Evolutionary conservation across 2,329 filamentous ascomycete species (phyloP).

Genomic region (Tolypocladium endophyticum): DNA sequence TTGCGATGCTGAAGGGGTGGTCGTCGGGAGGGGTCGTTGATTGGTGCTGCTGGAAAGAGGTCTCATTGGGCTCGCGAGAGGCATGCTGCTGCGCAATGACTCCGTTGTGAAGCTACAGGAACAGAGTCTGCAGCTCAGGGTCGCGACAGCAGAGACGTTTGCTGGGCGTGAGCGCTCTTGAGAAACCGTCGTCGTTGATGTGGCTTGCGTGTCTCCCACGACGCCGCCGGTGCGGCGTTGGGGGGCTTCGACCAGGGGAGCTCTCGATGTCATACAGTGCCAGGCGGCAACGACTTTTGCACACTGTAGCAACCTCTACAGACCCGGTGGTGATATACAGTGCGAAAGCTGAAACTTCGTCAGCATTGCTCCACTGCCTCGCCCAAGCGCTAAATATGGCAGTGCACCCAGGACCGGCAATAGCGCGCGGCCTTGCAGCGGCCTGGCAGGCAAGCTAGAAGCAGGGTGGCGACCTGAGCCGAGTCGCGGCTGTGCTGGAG

Average conservation of each 20-base stretch:
- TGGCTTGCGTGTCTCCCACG: not conserved
- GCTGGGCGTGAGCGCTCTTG: not conserved
- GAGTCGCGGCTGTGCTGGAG: not conserved
- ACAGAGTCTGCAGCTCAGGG: not conserved
- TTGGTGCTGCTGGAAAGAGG: not conserved
- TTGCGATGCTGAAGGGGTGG: not conserved
- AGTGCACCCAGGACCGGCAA: not conserved
- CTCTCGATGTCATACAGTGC: not conserved
- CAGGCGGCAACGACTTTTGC: not conserved
- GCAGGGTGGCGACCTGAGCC: not conserved
- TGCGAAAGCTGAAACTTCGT: not conserved
- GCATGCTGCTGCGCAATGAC: not conserved
- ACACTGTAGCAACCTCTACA: not conserved
- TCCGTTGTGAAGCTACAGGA: not conserved
- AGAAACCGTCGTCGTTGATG: not conserved
- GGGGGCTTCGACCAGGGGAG: not conserved
- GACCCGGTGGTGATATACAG: not conserved
- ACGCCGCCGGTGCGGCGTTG: not conserved
- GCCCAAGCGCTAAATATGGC: not conserved
- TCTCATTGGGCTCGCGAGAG: not conserved
- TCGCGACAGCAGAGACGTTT: not conserved
- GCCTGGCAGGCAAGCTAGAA: too few species aligned
- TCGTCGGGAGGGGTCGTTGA: not conserved
- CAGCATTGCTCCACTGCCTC: not conserved
- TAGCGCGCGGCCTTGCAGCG: too few species aligned